Conservation (phyloP, 768 basidiomycete species). For the Termitomyces heimii region DNA sequence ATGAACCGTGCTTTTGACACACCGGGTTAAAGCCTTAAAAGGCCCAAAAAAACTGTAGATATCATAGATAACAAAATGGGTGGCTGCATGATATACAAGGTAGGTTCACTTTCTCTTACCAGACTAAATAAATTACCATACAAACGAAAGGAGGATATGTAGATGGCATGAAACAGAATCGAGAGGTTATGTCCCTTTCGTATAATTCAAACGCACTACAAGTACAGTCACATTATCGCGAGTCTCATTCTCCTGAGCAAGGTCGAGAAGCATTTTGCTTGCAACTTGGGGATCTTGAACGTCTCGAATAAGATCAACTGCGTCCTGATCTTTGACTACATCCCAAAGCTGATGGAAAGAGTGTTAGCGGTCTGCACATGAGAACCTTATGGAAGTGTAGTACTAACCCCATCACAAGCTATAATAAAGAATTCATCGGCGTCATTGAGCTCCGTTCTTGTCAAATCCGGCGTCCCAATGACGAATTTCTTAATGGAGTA, state of each 20-base stretch:
- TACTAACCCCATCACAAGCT: conserved; percentile 13
- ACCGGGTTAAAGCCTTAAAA: no score
- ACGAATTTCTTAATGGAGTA: conserved; percentile 13
- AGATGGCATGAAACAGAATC: neutral
- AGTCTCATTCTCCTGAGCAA: conserved; percentile 10
- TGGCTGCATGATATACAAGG: neutral
- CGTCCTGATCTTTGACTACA: conserved; percentile 10
- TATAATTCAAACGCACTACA: conserved; percentile 10
- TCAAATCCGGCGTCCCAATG: conserved; percentile 8
- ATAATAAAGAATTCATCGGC: conserved; percentile 11
- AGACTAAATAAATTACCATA: neutral
- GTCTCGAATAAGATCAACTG: conserved; percentile 8
- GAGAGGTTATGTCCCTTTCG: neutral
- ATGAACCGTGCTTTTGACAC: no score
- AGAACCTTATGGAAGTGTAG: neutral
- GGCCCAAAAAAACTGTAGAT: neutral
- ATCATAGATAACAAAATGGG: neutral
- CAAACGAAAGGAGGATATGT: neutral
- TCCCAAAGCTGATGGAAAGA: conserved; percentile 10
- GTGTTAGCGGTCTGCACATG: neutral
- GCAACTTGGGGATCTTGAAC: conserved; percentile 7
- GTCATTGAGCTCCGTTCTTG: conserved; percentile 1
- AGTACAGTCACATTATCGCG: conserved; percentile 14
- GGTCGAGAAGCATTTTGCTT: conserved; percentile 11
- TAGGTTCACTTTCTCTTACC: neutral